Percentiles rank a stretch among this genome's conserved stretches.
Conservation (phyloP, 2,329 filamentous ascomycete genomes). For the Aureobasidium uvarum region DNA sequence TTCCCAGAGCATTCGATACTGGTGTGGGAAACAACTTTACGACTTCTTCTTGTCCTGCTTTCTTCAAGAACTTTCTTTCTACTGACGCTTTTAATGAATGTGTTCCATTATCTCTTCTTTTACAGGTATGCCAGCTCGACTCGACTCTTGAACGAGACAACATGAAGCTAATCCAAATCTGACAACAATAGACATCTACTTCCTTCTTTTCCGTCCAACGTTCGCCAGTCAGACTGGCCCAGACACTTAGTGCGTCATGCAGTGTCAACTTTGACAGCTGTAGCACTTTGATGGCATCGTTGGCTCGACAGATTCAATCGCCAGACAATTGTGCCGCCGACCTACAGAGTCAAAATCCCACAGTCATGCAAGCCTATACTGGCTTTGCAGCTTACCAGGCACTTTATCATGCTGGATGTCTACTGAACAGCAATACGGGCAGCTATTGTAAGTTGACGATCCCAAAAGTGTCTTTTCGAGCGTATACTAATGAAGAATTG, state of each 20-base stretch:
- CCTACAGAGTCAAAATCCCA: conserved; percentile 62
- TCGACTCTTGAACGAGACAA: neutral
- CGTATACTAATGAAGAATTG: neutral
- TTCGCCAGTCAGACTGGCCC: conserved; percentile 68
- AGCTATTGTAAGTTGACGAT: conserved; percentile 60
- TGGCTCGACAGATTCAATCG: conserved; percentile 64
- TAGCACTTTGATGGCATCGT: conserved; percentile 59
- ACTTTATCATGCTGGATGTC: conserved; percentile 77
- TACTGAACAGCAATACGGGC: conserved; percentile 59
- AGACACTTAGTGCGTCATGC: conserved; percentile 77
- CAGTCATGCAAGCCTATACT: conserved; percentile 70
- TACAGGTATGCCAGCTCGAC: conserved; percentile 59
- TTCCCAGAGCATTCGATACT: conserved; percentile 47
- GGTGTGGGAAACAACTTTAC: conserved; percentile 55
- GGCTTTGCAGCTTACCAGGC: conserved; percentile 75
- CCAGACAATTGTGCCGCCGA: conserved; percentile 69
- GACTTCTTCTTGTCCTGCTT: conserved; percentile 57
- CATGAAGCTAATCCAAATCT: neutral
- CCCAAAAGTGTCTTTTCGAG: neutral
- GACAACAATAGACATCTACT: conserved; percentile 65
- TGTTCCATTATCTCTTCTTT: conserved; percentile 78
- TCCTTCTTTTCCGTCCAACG: conserved; percentile 79
- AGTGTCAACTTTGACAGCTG: conserved; percentile 65
- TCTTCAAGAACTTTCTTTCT: conserved; percentile 66
- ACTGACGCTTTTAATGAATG: conserved; percentile 69